These are phyloP conservation scores for Biscogniauxia sp. DNA, from an alignment of 2,329 filamentous ascomycete species.

Conservation along the genomic window DNA sequence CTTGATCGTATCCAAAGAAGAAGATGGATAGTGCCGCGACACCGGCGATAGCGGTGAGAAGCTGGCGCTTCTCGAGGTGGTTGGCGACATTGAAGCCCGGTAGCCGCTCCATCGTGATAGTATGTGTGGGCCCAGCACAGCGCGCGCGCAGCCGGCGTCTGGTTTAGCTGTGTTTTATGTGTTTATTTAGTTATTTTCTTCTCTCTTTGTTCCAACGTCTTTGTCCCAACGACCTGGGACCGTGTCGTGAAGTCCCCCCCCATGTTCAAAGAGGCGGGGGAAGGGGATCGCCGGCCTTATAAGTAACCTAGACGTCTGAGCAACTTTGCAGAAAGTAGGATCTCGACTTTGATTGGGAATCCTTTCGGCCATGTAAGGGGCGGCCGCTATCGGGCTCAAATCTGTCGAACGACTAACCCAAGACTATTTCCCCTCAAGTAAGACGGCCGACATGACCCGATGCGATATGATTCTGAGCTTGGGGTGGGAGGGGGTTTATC, in stretches of 20 bases:
- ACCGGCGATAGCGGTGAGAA: constrained; percentile 50
- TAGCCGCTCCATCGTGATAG: constrained; percentile 29
- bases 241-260: not conserved
- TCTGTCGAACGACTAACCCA: not conserved
- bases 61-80: constrained; percentile 31
- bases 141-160: not conserved
- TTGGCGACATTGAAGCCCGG: constrained; percentile 34
- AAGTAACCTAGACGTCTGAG: not conserved
- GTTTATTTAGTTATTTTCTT: not conserved
- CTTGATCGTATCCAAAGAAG: constrained; percentile 63
- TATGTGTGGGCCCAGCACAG: not conserved
- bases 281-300: not conserved
- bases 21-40: constrained; percentile 65
- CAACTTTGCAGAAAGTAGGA: no score
- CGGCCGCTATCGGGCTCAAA: not conserved
- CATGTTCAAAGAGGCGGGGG: not conserved
- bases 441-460: not conserved
- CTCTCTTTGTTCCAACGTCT: no score
- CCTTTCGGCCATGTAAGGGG: not conserved
- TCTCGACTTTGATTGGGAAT: no score
- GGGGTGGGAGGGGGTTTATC: not conserved
- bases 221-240: not conserved
- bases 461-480: not conserved
- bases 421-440: not conserved
- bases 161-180: not conserved